Base-by-base conservation (phyloP, 495 filamentous ascomycete genomes). In the Daldinia vernicosa region DNA sequence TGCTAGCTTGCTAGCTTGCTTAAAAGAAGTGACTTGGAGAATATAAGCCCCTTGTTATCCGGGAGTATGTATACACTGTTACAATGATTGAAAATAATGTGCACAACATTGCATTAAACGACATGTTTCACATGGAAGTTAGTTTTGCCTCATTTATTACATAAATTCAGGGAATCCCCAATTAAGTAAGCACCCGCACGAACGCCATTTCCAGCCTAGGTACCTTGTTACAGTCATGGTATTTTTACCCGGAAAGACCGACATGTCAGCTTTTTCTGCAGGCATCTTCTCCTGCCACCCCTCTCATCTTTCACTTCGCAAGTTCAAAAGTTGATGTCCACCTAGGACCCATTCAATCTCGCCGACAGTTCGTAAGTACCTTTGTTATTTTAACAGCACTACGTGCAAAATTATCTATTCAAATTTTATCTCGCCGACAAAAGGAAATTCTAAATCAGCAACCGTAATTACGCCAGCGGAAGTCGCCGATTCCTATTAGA, bases 241-340 rank as follows among this genome's bases (percentile, higher is more conserved):
- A n/a, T 14, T 66, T 67, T 72, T 69, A 30, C 61, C 66, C 66
- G 47, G 17, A 28, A 24, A 8, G 14, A 4, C 70, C 70, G 65
- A 43, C 15, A 33, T 53, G 27, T 30, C 50, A 56, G 53, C 53
- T 56, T 70, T 73, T 73, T 70, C 57, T 66, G 55, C 64, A 60
- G 45, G 55, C 60, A 53, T 37, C 40, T 17, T 61, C 40, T 61
- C 56, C 70, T 60, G 61, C 70, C 66, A 59, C 65, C 66, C 67
- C 67, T 74, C 62, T 35, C 67, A 64, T 33, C 45, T 69, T 54
- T 54, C 51, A 26, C 50, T 64, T 54, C 30, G 26, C 45, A 56
- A 56, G 52, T 64, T 54, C 30, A 24, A 35, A 56, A 56, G 52
- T 64, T 55, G 26, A 58, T 35, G 56, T 64, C 66, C 28, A 58